Evolutionary conservation across 73 alveolate genomes (phyloP).

Genomic region (Tetrahymena elliotti): DNA sequence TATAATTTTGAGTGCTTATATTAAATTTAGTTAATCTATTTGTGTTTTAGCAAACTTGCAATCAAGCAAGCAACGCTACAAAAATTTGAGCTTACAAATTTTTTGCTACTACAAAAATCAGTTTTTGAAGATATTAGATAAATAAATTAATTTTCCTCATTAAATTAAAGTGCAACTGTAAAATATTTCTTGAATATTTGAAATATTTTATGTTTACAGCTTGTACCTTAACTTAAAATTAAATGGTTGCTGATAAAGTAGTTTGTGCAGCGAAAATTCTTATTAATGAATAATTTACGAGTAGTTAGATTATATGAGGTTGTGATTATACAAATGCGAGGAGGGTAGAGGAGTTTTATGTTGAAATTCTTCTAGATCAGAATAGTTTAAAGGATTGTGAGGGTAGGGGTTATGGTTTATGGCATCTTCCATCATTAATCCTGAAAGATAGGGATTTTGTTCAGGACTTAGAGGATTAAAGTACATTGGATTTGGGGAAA

Average conservation of each 20-base stretch:
- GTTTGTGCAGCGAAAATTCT: no score
- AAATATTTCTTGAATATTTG: no score
- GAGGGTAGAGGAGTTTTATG: neutral
- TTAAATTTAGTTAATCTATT: neutral
- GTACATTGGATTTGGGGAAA: neutral
- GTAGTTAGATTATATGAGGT: neutral
- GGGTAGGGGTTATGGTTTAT: neutral
- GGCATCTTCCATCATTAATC: neutral
- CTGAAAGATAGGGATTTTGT: neutral
- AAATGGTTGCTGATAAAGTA: neutral
- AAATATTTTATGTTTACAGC: neutral
- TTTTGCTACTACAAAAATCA: neutral
- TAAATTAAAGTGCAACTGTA: no score
- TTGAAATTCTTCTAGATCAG: neutral
- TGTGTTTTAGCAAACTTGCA: neutral
- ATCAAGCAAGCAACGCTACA: neutral
- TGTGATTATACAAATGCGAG: neutral
- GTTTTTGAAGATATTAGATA: no score
- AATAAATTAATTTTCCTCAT: neutral
- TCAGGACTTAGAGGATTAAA: neutral
- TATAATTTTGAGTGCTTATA: neutral
- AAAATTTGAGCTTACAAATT: neutral
- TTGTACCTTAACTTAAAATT: no score
- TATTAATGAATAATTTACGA: neutral
- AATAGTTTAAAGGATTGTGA: neutral